These are phyloP conservation scores for Musa beccarii DNA, from an alignment of 176 grass and related monocot genomes.

Conservation along the genomic window DNA sequence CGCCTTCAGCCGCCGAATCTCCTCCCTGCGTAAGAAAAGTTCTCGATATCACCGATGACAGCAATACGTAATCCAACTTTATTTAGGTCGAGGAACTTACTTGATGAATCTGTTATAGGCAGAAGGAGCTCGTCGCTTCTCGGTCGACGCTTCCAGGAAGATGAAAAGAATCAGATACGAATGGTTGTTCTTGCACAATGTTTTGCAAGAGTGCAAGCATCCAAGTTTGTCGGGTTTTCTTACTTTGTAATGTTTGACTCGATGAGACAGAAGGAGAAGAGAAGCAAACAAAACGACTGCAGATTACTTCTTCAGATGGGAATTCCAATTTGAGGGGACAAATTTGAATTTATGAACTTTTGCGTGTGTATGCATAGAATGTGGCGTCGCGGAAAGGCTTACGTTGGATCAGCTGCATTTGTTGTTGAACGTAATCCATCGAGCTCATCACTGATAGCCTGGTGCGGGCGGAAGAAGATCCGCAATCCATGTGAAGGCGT, in stretches of 20 bases:
- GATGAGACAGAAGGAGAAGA: no score
- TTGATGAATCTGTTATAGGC: conserved; percentile 83
- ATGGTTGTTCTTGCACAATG: no score
- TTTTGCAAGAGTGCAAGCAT: no score
- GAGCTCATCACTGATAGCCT: conserved; percentile 32
- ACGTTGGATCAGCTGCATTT: conserved; percentile 44
- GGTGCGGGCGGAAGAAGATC: conserved; percentile 39
- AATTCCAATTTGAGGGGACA: no score
- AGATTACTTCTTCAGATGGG: no score
- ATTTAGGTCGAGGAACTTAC: conserved; percentile 29
- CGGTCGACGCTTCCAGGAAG: conserved; percentile 21
- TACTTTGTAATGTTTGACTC: no score
- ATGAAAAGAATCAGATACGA: no score
- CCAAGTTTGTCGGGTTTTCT: no score
- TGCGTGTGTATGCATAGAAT: no score
- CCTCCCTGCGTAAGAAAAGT: conserved; percentile 32
- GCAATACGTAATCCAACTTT: background rate
- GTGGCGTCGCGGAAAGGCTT: conserved; percentile 10
- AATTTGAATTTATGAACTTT: no score
- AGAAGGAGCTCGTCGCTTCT: conserved; percentile 68
- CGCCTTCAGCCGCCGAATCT: conserved; percentile 63
- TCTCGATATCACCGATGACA: background rate
- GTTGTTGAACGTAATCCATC: conserved; percentile 21
- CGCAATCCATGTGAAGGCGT: conserved; percentile 31
- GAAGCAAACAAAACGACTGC: no score